Base-by-base conservation (phyloP, 2,329 filamentous ascomycete species). In the Colletotrichum plurivorum region DNA sequence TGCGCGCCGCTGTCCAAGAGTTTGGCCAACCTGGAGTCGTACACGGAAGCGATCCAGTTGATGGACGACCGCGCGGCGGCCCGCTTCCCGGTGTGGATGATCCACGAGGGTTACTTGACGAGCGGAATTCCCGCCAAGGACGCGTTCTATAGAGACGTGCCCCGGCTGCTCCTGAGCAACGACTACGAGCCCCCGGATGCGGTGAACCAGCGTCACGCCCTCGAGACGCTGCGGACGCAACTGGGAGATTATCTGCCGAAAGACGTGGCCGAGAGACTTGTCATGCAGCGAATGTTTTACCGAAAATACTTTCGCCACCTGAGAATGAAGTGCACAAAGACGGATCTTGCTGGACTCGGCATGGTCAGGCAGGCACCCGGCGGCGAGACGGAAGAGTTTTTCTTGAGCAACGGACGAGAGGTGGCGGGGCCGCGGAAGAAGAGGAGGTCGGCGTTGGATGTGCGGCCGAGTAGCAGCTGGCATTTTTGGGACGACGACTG, bases 251-350 rank as follows among this genome's bases (percentile, higher is more conserved):
- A 69, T 8, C 46, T 71, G 12, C 65, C 69, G 10, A 22, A 56
- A 12, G 20, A 39, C 7, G 69, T 67, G 5, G 59, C 65, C 7
- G 48, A 54, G 9, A 48, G 46, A 2, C 39, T 71, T n/a, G 66
- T 69, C n/a, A 67, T 71, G 69, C 69, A 71, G 46, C 43, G 69
- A 4, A 69, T 71, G 69, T 71, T 69, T 18, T 69, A 71, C 46
- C 69, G 69, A 49, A 71, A 71, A 45, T 69, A 69, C 45, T 71
- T 71, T 51, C 65, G 65, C 6, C 69, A 71, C 51, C 25, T 71
- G 31, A 22, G 60, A 27, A 71, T 71, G 69, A 65, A 67, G 55
- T 71, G 69, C 55, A 65, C 66, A 9, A 71, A 71, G 54, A 71
- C 69, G 25, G 69, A 71, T 39, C 61, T 69, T 13, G 55, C 65